A percentile compares a stretch with the other conserved stretches of the same genome.
Evolutionary conservation across 768 basidiomycete species (phyloP).

Genomic region (Xerocomellus amylosporus): DNA sequence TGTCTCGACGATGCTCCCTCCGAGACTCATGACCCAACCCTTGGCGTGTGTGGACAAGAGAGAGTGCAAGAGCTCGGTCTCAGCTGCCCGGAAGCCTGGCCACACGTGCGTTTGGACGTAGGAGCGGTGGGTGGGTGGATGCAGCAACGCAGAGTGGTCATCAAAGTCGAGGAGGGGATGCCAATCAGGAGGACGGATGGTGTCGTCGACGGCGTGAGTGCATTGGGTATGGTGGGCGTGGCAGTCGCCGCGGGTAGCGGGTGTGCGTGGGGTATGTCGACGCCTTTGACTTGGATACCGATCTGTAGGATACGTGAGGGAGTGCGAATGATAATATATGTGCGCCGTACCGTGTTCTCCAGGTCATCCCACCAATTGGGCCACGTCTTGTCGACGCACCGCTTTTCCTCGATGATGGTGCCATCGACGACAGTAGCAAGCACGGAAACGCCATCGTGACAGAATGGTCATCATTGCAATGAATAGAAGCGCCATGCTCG

Average conservation of each 20-base stretch:
- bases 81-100: slow-evolving; percentile 84
- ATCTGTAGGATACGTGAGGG: slow-evolving; percentile 50
- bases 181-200: slow-evolving; percentile 80
- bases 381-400: slow-evolving; percentile 99
- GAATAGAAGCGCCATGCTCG: slow-evolving; percentile 68
- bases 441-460: slow-evolving; percentile 98
- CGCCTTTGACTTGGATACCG: slow-evolving; percentile 82
- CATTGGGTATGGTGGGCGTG: slow-evolving; percentile 29
- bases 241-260: slow-evolving; percentile 38
- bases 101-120: slow-evolving; percentile 86
- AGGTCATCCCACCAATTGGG: slow-evolving; percentile 99
- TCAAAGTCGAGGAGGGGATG: slow-evolving; percentile 90
- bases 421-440: slow-evolving; percentile 68
- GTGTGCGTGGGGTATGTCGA: slow-evolving; percentile 56
- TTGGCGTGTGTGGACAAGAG: slow-evolving; percentile 57
- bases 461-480: slow-evolving; percentile 98
- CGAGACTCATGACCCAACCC: slow-evolving; percentile 80
- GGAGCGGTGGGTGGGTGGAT: slow-evolving; percentile 59
- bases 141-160: slow-evolving; percentile 62
- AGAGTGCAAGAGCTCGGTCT: slow-evolving; percentile 65
- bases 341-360: slow-evolving; percentile 72
- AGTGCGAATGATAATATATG: background rate
- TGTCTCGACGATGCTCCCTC: slow-evolving; percentile 93
- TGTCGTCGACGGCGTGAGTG: slow-evolving; percentile 31
- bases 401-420: slow-evolving; percentile 88